Percentiles rank a stretch among this genome's conserved stretches.
phyloP scores from a whole-genome alignment of 352 stramenopile genomes.

The Aphanomyces astaci region DNA sequence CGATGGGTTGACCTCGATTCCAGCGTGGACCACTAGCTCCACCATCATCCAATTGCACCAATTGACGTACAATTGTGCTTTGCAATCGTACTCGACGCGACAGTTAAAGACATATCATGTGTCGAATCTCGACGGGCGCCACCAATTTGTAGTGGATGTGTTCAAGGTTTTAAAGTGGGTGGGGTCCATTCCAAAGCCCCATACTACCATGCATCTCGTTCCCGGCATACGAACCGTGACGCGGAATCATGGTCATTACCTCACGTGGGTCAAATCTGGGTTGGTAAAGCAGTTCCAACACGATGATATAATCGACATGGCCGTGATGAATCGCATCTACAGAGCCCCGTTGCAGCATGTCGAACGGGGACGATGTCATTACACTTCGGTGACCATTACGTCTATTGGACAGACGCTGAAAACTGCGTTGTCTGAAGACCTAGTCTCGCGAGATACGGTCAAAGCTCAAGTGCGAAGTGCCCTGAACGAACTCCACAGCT shows the following conservation, averaged over 20 bases:
- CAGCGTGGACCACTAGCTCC: constrained; percentile 1
- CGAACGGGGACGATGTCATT: neutral
- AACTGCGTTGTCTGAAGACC: neutral
- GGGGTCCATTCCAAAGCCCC: neutral
- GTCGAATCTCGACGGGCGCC: neutral
- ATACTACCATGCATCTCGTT: neutral
- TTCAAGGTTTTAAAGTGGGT: constrained; percentile 7
- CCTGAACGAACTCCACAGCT: constrained; percentile 7
- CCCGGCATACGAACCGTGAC: neutral
- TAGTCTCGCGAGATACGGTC: neutral
- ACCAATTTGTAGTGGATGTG: neutral
- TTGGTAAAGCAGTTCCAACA: constrained; percentile 3
- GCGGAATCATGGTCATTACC: neutral
- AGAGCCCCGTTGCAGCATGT: neutral
- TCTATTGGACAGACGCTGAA: constrained; percentile 10
- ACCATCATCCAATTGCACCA: neutral
- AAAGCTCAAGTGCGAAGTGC: neutral
- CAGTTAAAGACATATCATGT: neutral
- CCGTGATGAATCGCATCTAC: constrained; percentile 2
- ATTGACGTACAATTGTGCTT: neutral
- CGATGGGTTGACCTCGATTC: constrained; percentile 6
- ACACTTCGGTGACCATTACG: neutral
- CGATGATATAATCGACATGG: neutral
- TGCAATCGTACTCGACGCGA: neutral
- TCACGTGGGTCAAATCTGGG: no score